Base-by-base conservation (phyloP, 371 early-diverging fungal species). In the Basidiobolus heterosporus region DNA sequence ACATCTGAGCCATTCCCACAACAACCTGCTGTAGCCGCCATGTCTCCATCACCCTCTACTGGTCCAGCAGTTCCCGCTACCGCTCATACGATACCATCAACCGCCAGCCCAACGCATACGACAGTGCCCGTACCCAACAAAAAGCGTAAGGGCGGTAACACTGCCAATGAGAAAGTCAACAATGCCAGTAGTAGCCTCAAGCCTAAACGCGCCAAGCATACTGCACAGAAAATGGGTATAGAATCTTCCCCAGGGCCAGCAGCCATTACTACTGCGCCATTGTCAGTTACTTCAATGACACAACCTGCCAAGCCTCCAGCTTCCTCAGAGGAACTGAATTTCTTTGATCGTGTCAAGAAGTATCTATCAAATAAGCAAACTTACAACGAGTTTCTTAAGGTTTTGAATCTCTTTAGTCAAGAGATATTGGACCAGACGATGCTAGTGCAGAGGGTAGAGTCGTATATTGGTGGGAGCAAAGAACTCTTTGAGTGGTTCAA, bases 311-410 rank as follows among this genome's bases (percentile, higher is more conserved):
- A 59, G 41, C 59, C 54, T n/a, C 49, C 50, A 17, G 66, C 61
- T 8, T 69, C 78, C 0, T 47, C 68, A 1, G 91, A 90, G 47
- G 97, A 95, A 53, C 66, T 88, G 5, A 86, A 83, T 19, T 82
- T 94, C 52, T 94, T 97, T 67, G 94, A 94, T 45, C 70, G 77
- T 15, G 84, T 85, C 52, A 89, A 93, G 63, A 71, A 78, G 51
- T 67, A 78, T 51, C 77, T 97, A 45, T 78, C 78, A 3, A 82
- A 86, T 64, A 83, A 86, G 47, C 68, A 74, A 11, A 77, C 88
- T 0, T 96, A 95, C 61, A 82, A 80, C 59, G 98, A 99, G 57
- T 99, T 99, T 65, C 70, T 99, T 44, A 98, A 96, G 66, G 70
- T 89, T 2, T 64, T 99, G 24, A 98, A 98, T 56, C 65, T 96